phyloP scores from a whole-genome alignment of 805 yeast genomes.

The Jamesozyma hellenica region DNA sequence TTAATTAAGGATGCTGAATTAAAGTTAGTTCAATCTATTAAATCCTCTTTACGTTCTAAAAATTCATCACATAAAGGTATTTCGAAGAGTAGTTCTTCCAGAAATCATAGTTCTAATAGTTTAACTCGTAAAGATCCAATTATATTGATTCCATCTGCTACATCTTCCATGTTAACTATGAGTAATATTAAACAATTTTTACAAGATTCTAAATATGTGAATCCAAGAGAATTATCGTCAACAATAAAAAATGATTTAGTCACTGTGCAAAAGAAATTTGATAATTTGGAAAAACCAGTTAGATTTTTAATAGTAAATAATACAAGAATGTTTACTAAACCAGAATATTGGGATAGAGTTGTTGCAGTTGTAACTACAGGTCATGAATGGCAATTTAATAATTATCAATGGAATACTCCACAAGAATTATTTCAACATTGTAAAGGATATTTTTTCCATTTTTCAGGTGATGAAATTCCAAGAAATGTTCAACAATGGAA shows the following conservation, averaged over 20 bases:
- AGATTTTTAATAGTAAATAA: constrained; percentile 66
- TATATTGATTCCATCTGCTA: constrained; percentile 68
- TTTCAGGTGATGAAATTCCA: constrained; percentile 73
- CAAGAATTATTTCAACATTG: constrained; percentile 69
- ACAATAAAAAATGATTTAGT: constrained; percentile 24
- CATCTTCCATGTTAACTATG: constrained; percentile 60
- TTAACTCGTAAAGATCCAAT: constrained; percentile 48
- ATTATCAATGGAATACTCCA: constrained; percentile 77
- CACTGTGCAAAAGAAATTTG: constrained; percentile 27
- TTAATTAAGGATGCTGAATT: constrained; percentile 57
- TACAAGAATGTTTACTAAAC: constrained; percentile 77
- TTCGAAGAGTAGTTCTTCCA: constrained; percentile 8
- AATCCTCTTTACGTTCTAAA: constrained; percentile 27
- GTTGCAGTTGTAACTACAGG: constrained; percentile 95
- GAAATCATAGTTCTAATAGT: constrained; percentile 2
- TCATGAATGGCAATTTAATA: constrained; percentile 91
- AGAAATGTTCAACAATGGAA: constrained; percentile 76
- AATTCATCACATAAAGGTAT: constrained; percentile 14
- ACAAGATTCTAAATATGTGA: constrained; percentile 59
- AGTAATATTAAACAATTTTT: constrained; percentile 57
- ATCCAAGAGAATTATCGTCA: constrained; percentile 35
- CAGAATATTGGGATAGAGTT: constrained; percentile 97
- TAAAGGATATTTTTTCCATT: constrained; percentile 71
- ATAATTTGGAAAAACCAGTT: constrained; percentile 23
- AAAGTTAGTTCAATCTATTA: constrained; percentile 44